Conservation (phyloP, 192 early-diverging fungal species). For the Rhizophagus clarus region DNA sequence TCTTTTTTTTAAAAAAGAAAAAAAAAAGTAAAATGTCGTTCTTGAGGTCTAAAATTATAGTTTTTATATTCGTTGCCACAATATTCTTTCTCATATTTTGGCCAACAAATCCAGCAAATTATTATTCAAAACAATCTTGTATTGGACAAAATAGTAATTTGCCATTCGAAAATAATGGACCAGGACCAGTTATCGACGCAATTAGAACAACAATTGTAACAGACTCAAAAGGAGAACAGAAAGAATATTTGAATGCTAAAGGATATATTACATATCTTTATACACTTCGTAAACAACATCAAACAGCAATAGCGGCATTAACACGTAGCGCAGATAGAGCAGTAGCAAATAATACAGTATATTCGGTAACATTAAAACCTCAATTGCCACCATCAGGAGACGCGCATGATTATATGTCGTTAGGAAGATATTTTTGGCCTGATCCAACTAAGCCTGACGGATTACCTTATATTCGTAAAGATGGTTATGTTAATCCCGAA, state of each 20-base stretch:
- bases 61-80: background rate
- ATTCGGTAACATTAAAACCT: constrained; percentile 55
- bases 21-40: background rate
- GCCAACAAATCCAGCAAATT: background rate
- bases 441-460: constrained; percentile 37
- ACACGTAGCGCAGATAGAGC: constrained; percentile 34
- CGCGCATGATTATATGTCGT: constrained; percentile 60
- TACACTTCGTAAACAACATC: constrained; percentile 6
- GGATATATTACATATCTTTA: constrained; percentile 6
- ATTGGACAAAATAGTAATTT: background rate
- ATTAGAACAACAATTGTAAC: constrained; percentile 1
- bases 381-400: constrained; percentile 48
- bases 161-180: background rate
- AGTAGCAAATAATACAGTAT: constrained; percentile 40
- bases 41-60: background rate
- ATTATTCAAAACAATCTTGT: background rate
- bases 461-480: constrained; percentile 53
- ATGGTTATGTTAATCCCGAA: constrained; percentile 59
- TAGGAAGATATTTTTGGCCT: constrained; percentile 64
- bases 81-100: constrained; percentile 2
- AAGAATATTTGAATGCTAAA: constrained; percentile 13
- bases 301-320: background rate
- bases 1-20: too few relatives aligned
- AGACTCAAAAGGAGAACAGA: background rate
- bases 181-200: constrained; percentile 12